Conservation (phyloP, 1,284 basidiomycete species). For the Meira miltonrushii region DNA sequence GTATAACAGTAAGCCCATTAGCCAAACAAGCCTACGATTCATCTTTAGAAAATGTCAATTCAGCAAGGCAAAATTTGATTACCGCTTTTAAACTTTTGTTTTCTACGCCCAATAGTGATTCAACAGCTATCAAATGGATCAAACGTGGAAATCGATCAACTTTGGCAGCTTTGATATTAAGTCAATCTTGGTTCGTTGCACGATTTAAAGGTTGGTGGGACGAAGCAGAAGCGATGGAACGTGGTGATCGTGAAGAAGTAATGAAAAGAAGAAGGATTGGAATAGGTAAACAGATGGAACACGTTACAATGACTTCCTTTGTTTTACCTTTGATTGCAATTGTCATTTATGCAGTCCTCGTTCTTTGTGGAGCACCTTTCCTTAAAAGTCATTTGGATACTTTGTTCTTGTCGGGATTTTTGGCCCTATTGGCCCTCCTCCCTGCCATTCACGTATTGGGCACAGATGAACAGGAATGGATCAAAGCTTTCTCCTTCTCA, state of each 20-base stretch:
- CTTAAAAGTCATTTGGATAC: neutral
- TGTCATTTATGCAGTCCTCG: neutral
- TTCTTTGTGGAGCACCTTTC: conserved; percentile 9
- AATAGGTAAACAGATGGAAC: conserved; percentile 9
- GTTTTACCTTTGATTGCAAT: conserved; percentile 1
- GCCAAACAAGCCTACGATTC: neutral
- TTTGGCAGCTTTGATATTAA: neutral
- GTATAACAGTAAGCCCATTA: neutral
- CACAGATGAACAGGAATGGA: conserved; percentile 5
- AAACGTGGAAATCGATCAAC: neutral
- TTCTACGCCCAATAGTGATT: neutral
- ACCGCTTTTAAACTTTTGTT: conserved; percentile 1
- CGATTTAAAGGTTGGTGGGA: conserved; percentile 11
- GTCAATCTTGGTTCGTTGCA: conserved; percentile 8
- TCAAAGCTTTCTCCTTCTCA: neutral
- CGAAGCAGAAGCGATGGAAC: conserved; percentile 9
- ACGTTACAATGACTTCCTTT: conserved; percentile 9
- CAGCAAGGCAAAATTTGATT: conserved; percentile 1
- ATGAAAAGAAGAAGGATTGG: conserved; percentile 8
- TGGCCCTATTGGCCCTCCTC: neutral
- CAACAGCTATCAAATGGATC: neutral
- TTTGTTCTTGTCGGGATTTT: neutral
- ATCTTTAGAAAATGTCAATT: neutral
- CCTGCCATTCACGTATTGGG: conserved; percentile 4
- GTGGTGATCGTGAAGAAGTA: conserved; percentile 11